Evolutionary conservation across 345 rosid species (phyloP).

Genomic region (Schrenkiella parvula): DNA sequence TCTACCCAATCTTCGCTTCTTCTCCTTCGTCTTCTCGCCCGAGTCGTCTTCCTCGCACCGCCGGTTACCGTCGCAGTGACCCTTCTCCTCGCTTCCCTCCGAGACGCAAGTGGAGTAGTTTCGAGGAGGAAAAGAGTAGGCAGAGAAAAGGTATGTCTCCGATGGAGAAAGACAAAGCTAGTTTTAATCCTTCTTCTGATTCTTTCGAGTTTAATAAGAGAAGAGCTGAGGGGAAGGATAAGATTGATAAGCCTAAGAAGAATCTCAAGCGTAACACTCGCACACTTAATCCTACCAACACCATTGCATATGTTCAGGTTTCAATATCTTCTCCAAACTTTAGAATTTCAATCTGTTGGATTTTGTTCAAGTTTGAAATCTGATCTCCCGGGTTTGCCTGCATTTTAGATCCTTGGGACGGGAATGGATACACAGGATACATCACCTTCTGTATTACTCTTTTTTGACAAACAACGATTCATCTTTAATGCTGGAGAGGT

Average conservation of each 20-base stretch:
- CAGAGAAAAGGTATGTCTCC: constrained; percentile 19
- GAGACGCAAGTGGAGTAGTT: constrained; percentile 40
- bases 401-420: constrained; percentile 76
- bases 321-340: neutral
- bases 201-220: constrained; percentile 71
- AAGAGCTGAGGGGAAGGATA: constrained; percentile 75
- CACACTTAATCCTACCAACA: constrained; percentile 72
- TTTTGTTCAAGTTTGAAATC: constrained; percentile 18
- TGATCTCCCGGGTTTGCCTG: neutral
- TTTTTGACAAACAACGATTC: constrained; percentile 93
- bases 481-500: constrained; percentile 99
- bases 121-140: constrained; percentile 25
- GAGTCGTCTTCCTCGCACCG: constrained; percentile 37
- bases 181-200: constrained; percentile 4
- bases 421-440: constrained; percentile 99
- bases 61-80: constrained; percentile 24
- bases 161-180: constrained; percentile 43
- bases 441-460: constrained; percentile 90
- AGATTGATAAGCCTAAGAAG: constrained; percentile 54
- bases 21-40: constrained; percentile 31
- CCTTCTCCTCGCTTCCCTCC: constrained; percentile 32
- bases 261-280: constrained; percentile 68
- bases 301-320: constrained; percentile 90
- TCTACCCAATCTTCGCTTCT: constrained; percentile 31
- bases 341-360: neutral